Percentiles rank a stretch among this genome's conserved stretches.
Evolutionary conservation across 495 filamentous ascomycete genomes (phyloP).

Genomic region (Parathielavia hyrcaniae): DNA sequence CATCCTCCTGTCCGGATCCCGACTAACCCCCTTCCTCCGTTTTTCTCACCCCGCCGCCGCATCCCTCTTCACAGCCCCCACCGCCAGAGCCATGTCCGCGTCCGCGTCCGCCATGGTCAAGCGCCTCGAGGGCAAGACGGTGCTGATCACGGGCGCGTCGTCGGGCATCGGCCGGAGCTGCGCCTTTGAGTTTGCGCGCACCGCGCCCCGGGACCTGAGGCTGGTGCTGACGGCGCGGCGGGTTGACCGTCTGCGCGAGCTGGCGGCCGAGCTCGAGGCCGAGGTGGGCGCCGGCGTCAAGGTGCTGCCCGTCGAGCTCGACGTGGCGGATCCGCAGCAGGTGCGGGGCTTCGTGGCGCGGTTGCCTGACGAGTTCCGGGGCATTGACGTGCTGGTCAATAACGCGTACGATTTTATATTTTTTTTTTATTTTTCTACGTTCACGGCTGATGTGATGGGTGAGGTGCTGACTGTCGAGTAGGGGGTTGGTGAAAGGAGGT

Average conservation of each 20-base stretch:
- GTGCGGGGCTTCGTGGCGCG: slow-evolving; percentile 65
- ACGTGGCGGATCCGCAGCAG: slow-evolving; percentile 75
- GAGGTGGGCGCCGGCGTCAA: slow-evolving; percentile 77
- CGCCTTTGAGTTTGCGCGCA: slow-evolving; percentile 87
- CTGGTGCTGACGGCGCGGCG: slow-evolving; percentile 83
- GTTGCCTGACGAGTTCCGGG: slow-evolving; percentile 75
- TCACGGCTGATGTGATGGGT: background rate
- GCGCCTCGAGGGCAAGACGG: slow-evolving; percentile 89
- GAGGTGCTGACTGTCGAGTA: slow-evolving; percentile 8
- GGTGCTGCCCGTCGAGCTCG: slow-evolving; percentile 74
- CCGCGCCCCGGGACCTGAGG: slow-evolving; percentile 68
- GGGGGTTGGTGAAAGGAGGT: slow-evolving; percentile 34
- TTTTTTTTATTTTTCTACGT: slow-evolving; percentile 16
- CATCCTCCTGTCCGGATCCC: background rate
- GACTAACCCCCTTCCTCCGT: background rate
- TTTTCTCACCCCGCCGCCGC: background rate
- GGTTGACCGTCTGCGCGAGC: slow-evolving; percentile 65
- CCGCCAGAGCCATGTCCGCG: slow-evolving; percentile 58
- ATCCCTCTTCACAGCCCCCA: slow-evolving; percentile 1
- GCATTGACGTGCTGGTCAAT: slow-evolving; percentile 88
- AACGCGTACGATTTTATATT: slow-evolving; percentile 70
- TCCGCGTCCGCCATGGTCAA: slow-evolving; percentile 68
- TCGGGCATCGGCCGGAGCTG: slow-evolving; percentile 86
- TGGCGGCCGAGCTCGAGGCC: slow-evolving; percentile 70
- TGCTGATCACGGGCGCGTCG: slow-evolving; percentile 86